A percentile compares a stretch with the other conserved stretches of the same genome.
These are phyloP conservation scores for Daedaleopsis sinensis DNA, from an alignment of 768 basidiomycete genomes.

Conservation along the genomic window DNA sequence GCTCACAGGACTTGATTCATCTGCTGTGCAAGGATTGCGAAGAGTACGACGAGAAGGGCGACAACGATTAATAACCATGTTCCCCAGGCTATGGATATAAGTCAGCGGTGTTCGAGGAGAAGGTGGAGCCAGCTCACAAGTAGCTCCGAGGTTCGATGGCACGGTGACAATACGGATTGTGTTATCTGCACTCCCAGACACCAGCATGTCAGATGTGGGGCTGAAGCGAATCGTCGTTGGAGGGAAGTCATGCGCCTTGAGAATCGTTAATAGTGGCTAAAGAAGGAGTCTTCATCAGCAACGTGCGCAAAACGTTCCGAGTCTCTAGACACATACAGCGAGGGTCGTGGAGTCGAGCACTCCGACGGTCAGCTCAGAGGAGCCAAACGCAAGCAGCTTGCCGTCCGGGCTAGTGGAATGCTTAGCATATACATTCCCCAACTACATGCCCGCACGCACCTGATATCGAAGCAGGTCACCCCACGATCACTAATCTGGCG, in stretches of 20 bases:
- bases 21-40: conserved; percentile 33
- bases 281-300: conserved; percentile 4
- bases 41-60: conserved; percentile 33
- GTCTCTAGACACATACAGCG: conserved; percentile 52
- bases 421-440: background rate
- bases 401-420: conserved; percentile 66
- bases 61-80: conserved; percentile 32
- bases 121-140: conserved; percentile 47
- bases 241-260: conserved; percentile 95
- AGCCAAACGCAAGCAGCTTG: conserved; percentile 80
- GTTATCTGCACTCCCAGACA: conserved; percentile 92
- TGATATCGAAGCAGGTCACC: conserved; percentile 87
- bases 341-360: conserved; percentile 80
- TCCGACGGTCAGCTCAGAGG: conserved; percentile 84
- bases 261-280: conserved; percentile 86
- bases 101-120: background rate
- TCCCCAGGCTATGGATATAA: conserved; percentile 29
- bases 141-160: conserved; percentile 54
- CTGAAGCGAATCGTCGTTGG: conserved; percentile 90
- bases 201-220: conserved; percentile 74
- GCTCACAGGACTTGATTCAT: conserved; percentile 21
- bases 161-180: conserved; percentile 79
- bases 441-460: conserved; percentile 49
- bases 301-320: background rate
- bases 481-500: conserved; percentile 80